phyloP scores from a whole-genome alignment of 345 rosid species.

The Fremontodendron californicum region DNA sequence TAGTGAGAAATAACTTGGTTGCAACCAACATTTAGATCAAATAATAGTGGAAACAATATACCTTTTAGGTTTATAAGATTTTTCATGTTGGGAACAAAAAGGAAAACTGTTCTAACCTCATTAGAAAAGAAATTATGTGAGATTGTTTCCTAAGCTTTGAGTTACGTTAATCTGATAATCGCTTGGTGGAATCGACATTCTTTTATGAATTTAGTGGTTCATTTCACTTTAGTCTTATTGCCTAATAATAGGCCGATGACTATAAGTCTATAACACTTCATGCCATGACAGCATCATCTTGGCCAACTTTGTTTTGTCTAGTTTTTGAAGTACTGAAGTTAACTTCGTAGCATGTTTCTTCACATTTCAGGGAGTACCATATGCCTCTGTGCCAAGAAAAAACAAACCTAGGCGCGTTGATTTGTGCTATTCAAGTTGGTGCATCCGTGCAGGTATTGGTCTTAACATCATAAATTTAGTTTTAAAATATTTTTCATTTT shows the following conservation, averaged over 20 bases:
- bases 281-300: not conserved
- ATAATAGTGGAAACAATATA: not conserved
- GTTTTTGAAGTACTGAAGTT: not conserved
- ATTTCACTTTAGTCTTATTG: not conserved
- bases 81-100: not conserved
- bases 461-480: not conserved
- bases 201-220: not conserved
- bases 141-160: conserved; percentile 4
- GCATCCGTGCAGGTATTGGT: conserved; percentile 77
- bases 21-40: not conserved
- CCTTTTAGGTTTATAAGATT: not conserved
- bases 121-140: not conserved
- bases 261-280: not conserved
- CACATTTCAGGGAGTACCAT: conserved; percentile 66
- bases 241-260: not conserved
- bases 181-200: not conserved
- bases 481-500: conserved; percentile 9
- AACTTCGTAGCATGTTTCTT: conserved; percentile 11
- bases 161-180: not conserved
- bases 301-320: not conserved
- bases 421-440: conserved; percentile 91
- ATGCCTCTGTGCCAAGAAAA: conserved; percentile 61
- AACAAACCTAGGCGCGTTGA: conserved; percentile 89
- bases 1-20: not conserved
- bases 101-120: not conserved